Evolutionary conservation across 2,329 filamentous ascomycete genomes (phyloP), one percentile per base, ranked within the genome.

Genomic region (Sclerotinia nivalis): DNA sequence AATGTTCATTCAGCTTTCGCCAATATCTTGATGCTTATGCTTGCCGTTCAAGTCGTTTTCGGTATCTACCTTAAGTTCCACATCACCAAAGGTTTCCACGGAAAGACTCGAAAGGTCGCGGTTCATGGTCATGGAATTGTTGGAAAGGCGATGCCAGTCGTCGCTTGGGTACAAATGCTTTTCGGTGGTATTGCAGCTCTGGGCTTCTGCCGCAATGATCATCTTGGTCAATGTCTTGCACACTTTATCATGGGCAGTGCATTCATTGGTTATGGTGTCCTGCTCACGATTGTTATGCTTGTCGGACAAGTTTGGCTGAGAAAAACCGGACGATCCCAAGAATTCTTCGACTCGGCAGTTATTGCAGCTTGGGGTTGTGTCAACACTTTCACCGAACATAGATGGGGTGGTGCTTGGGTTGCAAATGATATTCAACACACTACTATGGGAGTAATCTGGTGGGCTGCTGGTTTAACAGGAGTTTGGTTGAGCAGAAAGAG

Each of bases 361-460:
- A 98, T 99, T 78, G 92, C 94, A 1, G 89, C 91, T 0, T 99
- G 96, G 96, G 96, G 95, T 47, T 96, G 93, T 78, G 90, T 99
- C 81, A 99, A 98, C 81, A 98, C 96, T 12, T 98, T 99, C 76
- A 99, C 96, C 25, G 96, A 98, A 81, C 96, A 99, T 79, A 88
- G 91, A 66, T 99, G 96, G 96, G 96, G 96, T 68, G 85, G 85
- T 0, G 86, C 88, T 0, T 99, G 96, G 96, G 93, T 91, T 66
- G 89, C 88, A 80, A 98, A 97, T 78, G 96, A 99, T 80, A 88
- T 97, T 82, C 95, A 99, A 80, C 96, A 99, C 80, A 99, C 96
- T 0, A 93, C 92, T n/a, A 98, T 99, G 95, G 96, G 96, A n/a
- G 88, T 99, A 72, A 89, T 99, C 66, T 99, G 96, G 96, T 99